Base-by-base conservation (phyloP, 2,329 filamentous ascomycete genomes). In the Diplocarpon rosae region DNA sequence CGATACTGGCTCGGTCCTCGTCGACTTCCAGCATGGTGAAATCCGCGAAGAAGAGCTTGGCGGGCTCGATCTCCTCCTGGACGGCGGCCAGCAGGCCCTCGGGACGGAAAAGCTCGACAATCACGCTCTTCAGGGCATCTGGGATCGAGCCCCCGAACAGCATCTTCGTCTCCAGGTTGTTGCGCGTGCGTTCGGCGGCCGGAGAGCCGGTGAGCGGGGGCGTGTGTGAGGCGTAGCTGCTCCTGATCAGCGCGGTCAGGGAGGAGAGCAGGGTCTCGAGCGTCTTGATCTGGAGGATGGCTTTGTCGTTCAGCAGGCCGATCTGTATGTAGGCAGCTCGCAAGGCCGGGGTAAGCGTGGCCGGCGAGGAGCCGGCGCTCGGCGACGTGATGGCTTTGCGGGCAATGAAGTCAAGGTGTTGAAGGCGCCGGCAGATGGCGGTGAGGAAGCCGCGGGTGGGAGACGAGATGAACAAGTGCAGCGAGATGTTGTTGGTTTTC, bases 381-480 rank as follows among this genome's bases (percentile, higher is more conserved):
- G 41, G 37, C 6, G 52, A 39, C 17, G 47, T 43, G 11, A 60
- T 58, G 5, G 57, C 56, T 51, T 57, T 60, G 12, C 55, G 55
- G 7, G 59, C 59, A 29, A 61, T 60, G 37, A 55, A 60, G 43
- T 78, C 70, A 52, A 84, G 65, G 50, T 78, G 72, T 3, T 66
- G 63, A 16, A 88, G 68, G 27, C 80, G 75, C 33, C 78, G 78
- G 60, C 78, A 84, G 38, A 79, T 70, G 27, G 83, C 78, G 20
- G 77, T 76, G 16, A 93, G 69, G 51, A 90, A 82, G 15, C 78
- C 76, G 11, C 87, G 76, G 10, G 82, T 82, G 42, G 83, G 78
- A 27, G 83, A 88, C 56, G 80, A 83, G 27, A 93, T 72, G 15
- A 92, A 60, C 36, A 82, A 65, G 51, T 82, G 76, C 10, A 82